A percentile compares a stretch with the other conserved stretches of the same genome.
Evolutionary conservation across 495 filamentous ascomycete species (phyloP).

Genomic region (Filosporella fistucella): DNA sequence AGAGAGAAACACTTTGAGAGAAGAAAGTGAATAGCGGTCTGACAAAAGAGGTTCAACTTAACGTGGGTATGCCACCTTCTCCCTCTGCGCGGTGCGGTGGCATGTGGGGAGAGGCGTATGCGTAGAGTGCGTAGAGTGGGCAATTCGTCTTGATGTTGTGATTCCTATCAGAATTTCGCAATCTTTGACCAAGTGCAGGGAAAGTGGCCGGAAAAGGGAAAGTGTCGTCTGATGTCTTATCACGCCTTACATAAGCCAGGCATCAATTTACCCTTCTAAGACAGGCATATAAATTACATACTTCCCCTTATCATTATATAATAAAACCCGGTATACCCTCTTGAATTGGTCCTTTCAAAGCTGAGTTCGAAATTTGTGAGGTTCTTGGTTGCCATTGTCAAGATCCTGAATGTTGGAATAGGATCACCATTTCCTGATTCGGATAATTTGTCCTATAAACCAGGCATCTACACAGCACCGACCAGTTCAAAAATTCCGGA

Average conservation of each 20-base stretch:
- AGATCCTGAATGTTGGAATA: constrained; percentile 12
- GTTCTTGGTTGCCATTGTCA: constrained; percentile 8
- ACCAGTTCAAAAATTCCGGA: neutral
- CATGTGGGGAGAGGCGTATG: neutral
- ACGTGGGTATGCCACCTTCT: no score
- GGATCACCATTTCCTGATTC: constrained; percentile 14
- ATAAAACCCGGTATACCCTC: constrained; percentile 1
- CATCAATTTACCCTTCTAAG: neutral
- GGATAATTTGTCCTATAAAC: constrained; percentile 13
- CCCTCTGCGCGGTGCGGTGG: no score
- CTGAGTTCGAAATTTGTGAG: constrained; percentile 23
- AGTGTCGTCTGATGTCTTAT: neutral
- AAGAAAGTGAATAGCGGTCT: neutral
- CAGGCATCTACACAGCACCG: constrained; percentile 14
- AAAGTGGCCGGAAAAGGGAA: neutral
- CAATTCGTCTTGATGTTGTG: neutral
- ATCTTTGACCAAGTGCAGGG: neutral
- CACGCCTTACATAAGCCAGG: constrained; percentile 7
- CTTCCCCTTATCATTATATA: neutral
- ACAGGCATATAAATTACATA: neutral
- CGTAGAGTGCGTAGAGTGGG: neutral
- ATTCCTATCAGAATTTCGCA: neutral
- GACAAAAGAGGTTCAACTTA: no score
- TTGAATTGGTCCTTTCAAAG: constrained; percentile 1
- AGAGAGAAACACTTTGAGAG: neutral